Evolutionary conservation across 208 protist species (phyloP).

Genomic region (Trypanosoma avium): DNA sequence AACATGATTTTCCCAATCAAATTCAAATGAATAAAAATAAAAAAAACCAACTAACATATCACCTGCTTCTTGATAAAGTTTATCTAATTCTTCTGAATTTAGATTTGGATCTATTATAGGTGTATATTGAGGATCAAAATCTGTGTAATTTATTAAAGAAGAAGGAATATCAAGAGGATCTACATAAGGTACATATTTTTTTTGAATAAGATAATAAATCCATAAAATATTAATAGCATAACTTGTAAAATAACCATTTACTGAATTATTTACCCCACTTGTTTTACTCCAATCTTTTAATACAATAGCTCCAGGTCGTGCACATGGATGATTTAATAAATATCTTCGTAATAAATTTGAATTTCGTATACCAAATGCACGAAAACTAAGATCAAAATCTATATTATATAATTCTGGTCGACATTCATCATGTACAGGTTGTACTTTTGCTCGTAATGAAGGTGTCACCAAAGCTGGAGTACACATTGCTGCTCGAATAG

Average conservation of each 20-base stretch:
- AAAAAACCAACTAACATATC: slow-evolving; percentile 89
- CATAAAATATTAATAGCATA: slow-evolving; percentile 92
- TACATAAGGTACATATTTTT: slow-evolving; percentile 68
- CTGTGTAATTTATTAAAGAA: slow-evolving; percentile 40
- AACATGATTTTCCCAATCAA: slow-evolving; percentile 86
- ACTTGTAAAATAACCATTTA: slow-evolving; percentile 88
- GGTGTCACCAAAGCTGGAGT: slow-evolving; percentile 44
- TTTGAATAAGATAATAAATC: slow-evolving; percentile 91
- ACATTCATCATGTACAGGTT: slow-evolving; percentile 83
- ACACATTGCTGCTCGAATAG: slow-evolving; percentile 61
- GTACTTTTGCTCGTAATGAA: slow-evolving; percentile 54
- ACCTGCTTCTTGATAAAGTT: slow-evolving; percentile 52
- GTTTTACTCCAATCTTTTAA: slow-evolving; percentile 93
- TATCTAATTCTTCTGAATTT: slow-evolving; percentile 28
- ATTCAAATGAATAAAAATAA: slow-evolving; percentile 87
- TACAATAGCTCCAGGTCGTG: slow-evolving; percentile 78
- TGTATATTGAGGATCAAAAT: slow-evolving; percentile 48
- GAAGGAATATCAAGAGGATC: slow-evolving; percentile 70
- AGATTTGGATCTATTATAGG: slow-evolving; percentile 52
- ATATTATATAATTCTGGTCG: slow-evolving; percentile 82
- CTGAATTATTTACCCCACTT: slow-evolving; percentile 88
- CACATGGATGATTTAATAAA: slow-evolving; percentile 76
- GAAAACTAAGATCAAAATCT: slow-evolving; percentile 90
- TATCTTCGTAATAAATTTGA: slow-evolving; percentile 80
- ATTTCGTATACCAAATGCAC: slow-evolving; percentile 90